Base-by-base conservation (phyloP, 768 basidiomycete species). In the Cystoderma amianthinum region DNA sequence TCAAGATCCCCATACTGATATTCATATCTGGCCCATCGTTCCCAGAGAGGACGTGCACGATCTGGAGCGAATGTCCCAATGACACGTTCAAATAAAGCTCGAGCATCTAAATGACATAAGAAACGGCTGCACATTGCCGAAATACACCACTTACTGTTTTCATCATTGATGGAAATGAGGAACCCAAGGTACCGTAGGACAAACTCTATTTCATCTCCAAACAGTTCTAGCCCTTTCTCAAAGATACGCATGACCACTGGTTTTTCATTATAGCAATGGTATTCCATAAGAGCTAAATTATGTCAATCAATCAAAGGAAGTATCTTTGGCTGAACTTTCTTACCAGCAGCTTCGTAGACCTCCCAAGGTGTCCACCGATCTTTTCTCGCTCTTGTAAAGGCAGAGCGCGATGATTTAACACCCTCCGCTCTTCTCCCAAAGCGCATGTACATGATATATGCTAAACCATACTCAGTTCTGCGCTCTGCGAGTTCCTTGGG, bases 1-100 rank as follows among this genome's bases (percentile, higher is more conserved):
- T 87, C 82, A 24, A 94, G 68, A 60, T 94, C 91, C n/a, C 91
- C 91, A 54, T 87, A 97, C 53, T 89, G 84, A 63, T 93, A 97
- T 60, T 96, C 91, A 63, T 95, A 95, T 42, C 85, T 74, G 3
- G 92, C 83, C 96, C 94, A 98, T 33, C 89, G 78, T 55, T 96
- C 92, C 94, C 94, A 99, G 13, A 98, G 71, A 0, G 86, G 82
- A 24, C 87, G 72, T 12, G 90, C 89, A 32, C 79, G 77, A 34
- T 89, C 86, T 5, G 86, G 65, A 9, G 83, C 62, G 58, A 96
- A 91, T 3, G 75, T 83, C 12, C 72, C 60, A 18, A 95, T 85
- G 5, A 89, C 82, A 19, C 88, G 79, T 57, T 99, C 95, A 56
- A 99, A 99, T 19, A 98, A 67, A 0, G 95, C 95, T 42, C 95